Conservation (phyloP, 2,329 filamentous ascomycete genomes). For the Coniochaeta sp. region DNA sequence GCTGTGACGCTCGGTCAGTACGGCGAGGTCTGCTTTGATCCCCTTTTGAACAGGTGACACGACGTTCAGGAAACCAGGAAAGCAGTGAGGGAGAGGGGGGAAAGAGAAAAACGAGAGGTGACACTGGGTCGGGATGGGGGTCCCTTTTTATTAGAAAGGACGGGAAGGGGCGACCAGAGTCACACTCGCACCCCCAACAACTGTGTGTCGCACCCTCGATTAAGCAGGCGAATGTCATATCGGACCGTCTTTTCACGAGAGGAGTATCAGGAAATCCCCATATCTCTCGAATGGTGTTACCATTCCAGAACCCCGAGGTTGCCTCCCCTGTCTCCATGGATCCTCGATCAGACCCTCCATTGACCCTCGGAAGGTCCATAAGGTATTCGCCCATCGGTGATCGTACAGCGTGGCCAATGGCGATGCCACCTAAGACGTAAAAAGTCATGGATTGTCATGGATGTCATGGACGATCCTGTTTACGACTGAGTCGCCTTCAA, state of each 20-base stretch:
- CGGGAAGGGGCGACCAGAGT: too few relatives aligned
- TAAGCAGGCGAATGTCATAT: not conserved
- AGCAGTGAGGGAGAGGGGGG: too few relatives aligned
- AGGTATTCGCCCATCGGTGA: not conserved
- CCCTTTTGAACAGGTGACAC: not conserved
- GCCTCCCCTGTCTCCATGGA: not conserved
- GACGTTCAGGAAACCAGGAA: not conserved
- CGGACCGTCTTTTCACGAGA: not conserved
- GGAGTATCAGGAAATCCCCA: not conserved
- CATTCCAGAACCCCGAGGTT: not conserved
- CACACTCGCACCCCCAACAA: too few relatives aligned
- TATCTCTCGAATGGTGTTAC: not conserved
- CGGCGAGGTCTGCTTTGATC: not conserved
- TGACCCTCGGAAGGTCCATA: not conserved
- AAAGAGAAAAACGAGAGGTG: not conserved
- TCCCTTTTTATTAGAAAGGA: not conserved
- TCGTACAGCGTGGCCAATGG: not conserved
- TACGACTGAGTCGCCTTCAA: not conserved
- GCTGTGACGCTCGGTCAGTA: slow-evolving; percentile 2
- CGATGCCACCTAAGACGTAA: too few relatives aligned
- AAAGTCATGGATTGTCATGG: not conserved
- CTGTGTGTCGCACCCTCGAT: too few relatives aligned
- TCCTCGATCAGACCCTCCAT: too few relatives aligned
- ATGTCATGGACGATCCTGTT: not conserved
- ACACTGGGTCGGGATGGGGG: not conserved